Evolutionary conservation across 495 filamentous ascomycete genomes (phyloP).

Genomic region (Penicillium waksmanii): DNA sequence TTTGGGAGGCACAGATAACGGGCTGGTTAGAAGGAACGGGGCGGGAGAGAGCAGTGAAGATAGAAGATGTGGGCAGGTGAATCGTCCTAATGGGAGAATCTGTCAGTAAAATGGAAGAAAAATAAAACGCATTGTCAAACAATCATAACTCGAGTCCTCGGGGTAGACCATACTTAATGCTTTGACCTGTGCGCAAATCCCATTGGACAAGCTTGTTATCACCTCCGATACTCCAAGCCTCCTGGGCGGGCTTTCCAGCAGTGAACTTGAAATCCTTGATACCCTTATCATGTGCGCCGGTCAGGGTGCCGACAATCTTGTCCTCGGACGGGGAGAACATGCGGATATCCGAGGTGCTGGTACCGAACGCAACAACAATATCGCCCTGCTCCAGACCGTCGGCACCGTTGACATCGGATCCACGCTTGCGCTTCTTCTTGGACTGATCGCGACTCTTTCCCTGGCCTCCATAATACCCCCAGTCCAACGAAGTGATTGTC

Average conservation of each 20-base stretch:
- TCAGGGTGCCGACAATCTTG: constrained; percentile 52
- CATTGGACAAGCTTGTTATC: constrained; percentile 65
- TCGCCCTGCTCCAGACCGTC: constrained; percentile 43
- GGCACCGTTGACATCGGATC: constrained; percentile 48
- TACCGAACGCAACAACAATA: constrained; percentile 58
- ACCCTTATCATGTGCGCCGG: constrained; percentile 55
- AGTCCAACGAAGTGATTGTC: constrained; percentile 58
- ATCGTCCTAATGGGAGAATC: constrained; percentile 42
- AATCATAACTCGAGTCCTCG: not conserved
- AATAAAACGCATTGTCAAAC: not conserved
- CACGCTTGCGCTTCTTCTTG: constrained; percentile 63
- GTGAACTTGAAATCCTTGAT: constrained; percentile 63
- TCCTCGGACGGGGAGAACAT: constrained; percentile 59
- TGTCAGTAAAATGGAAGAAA: not conserved
- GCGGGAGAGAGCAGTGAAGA: constrained; percentile 44
- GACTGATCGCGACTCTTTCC: constrained; percentile 41
- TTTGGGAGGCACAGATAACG: constrained; percentile 61
- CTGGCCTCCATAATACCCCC: constrained; percentile 51
- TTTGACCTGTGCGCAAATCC: constrained; percentile 55
- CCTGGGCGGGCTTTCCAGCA: constrained; percentile 38
- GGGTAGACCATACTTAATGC: constrained; percentile 44
- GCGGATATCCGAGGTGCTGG: constrained; percentile 55
- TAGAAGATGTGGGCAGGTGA: constrained; percentile 48
- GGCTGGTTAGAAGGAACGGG: constrained; percentile 46
- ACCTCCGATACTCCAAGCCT: constrained; percentile 63